These are phyloP conservation scores for Candida stauntonica DNA, from an alignment of 805 yeast species.

Conservation along the genomic window DNA sequence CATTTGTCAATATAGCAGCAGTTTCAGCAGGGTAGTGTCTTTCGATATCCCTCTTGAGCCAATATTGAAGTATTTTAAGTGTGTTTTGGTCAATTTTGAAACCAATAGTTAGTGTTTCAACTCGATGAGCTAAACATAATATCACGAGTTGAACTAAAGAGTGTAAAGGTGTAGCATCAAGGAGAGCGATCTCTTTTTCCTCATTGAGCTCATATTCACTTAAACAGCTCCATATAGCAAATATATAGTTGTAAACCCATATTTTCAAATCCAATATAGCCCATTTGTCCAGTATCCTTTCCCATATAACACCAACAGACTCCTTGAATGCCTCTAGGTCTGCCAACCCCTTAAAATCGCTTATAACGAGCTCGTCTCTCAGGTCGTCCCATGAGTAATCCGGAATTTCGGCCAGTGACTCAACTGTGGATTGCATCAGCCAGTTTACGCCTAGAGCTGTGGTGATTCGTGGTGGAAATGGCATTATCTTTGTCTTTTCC, in stretches of 20 bases:
- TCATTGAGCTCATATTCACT: too few species aligned
- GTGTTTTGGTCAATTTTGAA: background rate
- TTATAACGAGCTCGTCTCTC: too few species aligned
- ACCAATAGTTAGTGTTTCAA: background rate
- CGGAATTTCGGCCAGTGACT: background rate
- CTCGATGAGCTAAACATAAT: background rate
- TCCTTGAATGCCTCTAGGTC: too few species aligned
- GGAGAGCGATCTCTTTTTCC: too few species aligned
- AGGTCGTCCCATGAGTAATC: background rate
- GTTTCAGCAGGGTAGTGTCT: background rate
- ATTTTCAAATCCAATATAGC: too few species aligned
- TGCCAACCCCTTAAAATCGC: too few species aligned
- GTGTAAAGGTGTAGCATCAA: too few species aligned
- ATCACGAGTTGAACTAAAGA: too few species aligned
- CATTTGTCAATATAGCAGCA: background rate
- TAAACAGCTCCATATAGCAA: too few species aligned
- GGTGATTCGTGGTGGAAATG: background rate
- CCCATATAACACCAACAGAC: too few species aligned
- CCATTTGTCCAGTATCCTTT: too few species aligned
- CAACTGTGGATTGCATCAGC: background rate
- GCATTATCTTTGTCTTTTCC: background rate
- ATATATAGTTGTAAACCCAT: too few species aligned
- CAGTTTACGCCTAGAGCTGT: background rate
- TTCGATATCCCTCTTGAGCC: background rate
- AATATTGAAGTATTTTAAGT: background rate